Conservation (phyloP, 768 basidiomycete species). For the Tulasnella sp. region DNA sequence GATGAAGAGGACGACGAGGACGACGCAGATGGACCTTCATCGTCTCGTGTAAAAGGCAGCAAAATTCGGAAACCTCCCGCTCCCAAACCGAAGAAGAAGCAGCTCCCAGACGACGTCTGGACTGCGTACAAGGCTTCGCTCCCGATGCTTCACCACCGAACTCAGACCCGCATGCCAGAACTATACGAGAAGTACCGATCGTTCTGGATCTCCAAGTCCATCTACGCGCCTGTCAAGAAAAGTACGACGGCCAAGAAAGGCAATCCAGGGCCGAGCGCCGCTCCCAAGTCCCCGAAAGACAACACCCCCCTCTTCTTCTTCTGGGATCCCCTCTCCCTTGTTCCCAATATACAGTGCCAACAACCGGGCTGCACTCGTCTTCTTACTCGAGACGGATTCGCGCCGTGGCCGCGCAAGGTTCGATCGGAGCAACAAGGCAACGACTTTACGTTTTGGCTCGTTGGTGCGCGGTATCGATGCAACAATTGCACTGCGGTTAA, state of each 20-base stretch:
- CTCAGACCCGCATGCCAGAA: constrained; percentile 7
- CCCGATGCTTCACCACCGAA: constrained; percentile 3
- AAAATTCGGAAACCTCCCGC: not conserved
- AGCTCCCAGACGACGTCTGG: not conserved
- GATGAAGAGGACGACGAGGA: not conserved
- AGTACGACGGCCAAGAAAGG: not conserved
- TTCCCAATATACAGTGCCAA: not conserved
- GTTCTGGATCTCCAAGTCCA: constrained; percentile 16
- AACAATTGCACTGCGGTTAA: not conserved
- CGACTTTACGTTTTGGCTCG: not conserved
- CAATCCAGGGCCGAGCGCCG: not conserved
- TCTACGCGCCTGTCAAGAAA: not conserved
- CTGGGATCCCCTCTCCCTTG: constrained; percentile 14
- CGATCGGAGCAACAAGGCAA: not conserved
- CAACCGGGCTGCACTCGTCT: not conserved
- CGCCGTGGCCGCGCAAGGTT: not conserved
- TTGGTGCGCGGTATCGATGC: not conserved
- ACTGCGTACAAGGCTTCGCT: not conserved
- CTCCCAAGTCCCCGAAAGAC: not conserved
- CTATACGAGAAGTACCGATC: constrained; percentile 4
- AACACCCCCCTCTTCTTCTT: constrained; percentile 14
- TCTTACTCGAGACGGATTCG: not conserved
- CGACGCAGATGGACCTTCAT: not conserved
- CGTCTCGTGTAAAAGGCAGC: not conserved
- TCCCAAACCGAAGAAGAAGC: not conserved